Evolutionary conservation across 2,329 filamentous ascomycete genomes (phyloP).

Genomic region (Raffaelea arxii): DNA sequence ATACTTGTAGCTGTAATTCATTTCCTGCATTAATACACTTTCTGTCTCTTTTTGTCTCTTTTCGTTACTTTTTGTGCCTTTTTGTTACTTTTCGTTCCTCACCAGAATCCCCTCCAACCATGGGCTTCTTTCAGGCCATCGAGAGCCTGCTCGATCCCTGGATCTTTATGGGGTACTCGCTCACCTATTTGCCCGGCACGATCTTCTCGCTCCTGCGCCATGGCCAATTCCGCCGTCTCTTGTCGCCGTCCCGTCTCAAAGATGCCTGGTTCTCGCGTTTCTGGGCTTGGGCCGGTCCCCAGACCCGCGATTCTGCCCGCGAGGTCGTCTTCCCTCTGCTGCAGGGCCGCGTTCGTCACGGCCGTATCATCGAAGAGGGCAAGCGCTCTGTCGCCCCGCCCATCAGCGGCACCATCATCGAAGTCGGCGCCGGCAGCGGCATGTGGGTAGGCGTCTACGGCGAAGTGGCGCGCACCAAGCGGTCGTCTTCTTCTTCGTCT

Average conservation of each 20-base stretch:
- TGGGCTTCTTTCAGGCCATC: constrained; percentile 11
- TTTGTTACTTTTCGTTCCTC: no score
- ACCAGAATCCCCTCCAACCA: constrained; percentile 2
- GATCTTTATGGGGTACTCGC: constrained; percentile 39
- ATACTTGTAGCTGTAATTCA: no score
- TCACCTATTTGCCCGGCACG: constrained; percentile 41
- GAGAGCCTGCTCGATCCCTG: constrained; percentile 35
- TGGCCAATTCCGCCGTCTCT: constrained; percentile 24
- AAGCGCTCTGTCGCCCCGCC: constrained; percentile 19
- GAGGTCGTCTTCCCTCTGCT: constrained; percentile 44
- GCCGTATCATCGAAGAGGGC: constrained; percentile 21
- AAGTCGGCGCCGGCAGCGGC: constrained; percentile 53
- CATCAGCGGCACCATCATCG: constrained; percentile 43
- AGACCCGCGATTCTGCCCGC: constrained; percentile 29
- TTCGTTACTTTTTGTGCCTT: no score
- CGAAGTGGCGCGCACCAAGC: neutral
- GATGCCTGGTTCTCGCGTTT: constrained; percentile 51
- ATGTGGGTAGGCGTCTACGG: constrained; percentile 48
- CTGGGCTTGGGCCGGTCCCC: constrained; percentile 46
- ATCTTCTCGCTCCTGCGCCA: constrained; percentile 30
- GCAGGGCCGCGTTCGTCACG: constrained; percentile 33
- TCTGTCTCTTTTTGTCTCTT: no score
- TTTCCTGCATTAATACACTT: no score
- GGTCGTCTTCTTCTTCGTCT: neutral
- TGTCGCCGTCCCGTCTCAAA: constrained; percentile 31